These are phyloP conservation scores for Rubroboletus satanas DNA, from an alignment of 768 basidiomycete species.

Conservation along the genomic window DNA sequence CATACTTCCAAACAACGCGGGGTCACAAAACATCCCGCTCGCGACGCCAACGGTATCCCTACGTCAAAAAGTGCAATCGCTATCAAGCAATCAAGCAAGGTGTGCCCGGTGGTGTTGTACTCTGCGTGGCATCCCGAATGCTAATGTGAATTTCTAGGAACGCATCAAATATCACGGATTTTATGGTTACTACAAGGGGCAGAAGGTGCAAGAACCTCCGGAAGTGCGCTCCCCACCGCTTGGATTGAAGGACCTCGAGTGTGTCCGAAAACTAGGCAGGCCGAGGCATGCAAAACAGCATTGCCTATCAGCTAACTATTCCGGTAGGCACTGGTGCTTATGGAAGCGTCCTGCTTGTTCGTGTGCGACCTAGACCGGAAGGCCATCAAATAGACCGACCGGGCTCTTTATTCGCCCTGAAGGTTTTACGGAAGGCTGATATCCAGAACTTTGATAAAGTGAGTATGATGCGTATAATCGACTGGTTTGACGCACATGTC, in stretches of 20 bases:
- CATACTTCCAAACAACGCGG: conserved; percentile 2
- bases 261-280: conserved; percentile 39
- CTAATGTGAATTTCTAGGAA: conserved; percentile 12
- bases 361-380: conserved; percentile 27
- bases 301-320: neutral
- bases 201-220: conserved; percentile 23
- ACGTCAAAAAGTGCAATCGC: conserved; percentile 5
- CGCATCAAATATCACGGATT: conserved; percentile 10
- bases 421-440: conserved; percentile 37
- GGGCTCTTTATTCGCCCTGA: conserved; percentile 44
- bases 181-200: conserved; percentile 9
- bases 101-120: neutral
- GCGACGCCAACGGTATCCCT: neutral
- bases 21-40: conserved; percentile 13
- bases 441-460: conserved; percentile 33
- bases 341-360: conserved; percentile 42
- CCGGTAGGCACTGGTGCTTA: conserved; percentile 39
- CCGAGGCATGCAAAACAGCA: neutral
- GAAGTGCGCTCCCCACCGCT: conserved; percentile 38
- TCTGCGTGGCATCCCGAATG: neutral
- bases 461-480: conserved; percentile 3
- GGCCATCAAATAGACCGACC: conserved; percentile 33
- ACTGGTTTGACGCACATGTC: neutral
- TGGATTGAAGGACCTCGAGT: conserved; percentile 39
- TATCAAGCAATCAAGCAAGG: conserved; percentile 8